Conservation (phyloP, 805 yeast species). For the Ogataea degrootiae region DNA sequence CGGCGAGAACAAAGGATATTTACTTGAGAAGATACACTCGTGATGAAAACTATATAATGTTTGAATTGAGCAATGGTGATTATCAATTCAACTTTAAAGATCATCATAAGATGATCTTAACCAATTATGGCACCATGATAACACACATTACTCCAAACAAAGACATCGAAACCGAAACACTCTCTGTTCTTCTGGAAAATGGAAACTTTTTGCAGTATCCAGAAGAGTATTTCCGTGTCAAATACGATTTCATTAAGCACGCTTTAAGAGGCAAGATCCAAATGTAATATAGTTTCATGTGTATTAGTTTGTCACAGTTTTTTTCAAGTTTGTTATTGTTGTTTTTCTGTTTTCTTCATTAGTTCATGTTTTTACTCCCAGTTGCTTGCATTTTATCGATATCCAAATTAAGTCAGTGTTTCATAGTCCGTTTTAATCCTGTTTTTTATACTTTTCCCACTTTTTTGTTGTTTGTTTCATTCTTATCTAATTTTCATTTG, state of each 20-base stretch:
- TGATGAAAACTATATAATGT: slow-evolving; percentile 77
- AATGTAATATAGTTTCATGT: slow-evolving; percentile 9
- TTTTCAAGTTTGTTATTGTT: slow-evolving; percentile 9
- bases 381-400: background rate
- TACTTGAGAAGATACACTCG: slow-evolving; percentile 82
- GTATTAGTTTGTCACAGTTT: slow-evolving; percentile 20
- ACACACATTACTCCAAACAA: slow-evolving; percentile 80
- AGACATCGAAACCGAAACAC: slow-evolving; percentile 61
- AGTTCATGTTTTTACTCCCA: background rate
- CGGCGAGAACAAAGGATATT: slow-evolving; percentile 52
- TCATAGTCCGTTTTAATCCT: background rate
- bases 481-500: background rate
- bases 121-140: slow-evolving; percentile 68
- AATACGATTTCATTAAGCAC: slow-evolving; percentile 56
- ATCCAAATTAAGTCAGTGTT: background rate
- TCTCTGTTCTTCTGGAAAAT: slow-evolving; percentile 41
- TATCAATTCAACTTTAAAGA: slow-evolving; percentile 94
- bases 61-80: slow-evolving; percentile 87
- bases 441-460: no score
- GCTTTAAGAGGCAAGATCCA: slow-evolving; percentile 46
- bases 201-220: slow-evolving; percentile 40
- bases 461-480: background rate
- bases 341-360: slow-evolving; percentile 13
- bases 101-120: slow-evolving; percentile 82
- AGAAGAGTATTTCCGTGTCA: slow-evolving; percentile 41